Evolutionary conservation across 1,284 basidiomycete species (phyloP).

Genomic region (Melanopsichium pennsylvanicum): DNA sequence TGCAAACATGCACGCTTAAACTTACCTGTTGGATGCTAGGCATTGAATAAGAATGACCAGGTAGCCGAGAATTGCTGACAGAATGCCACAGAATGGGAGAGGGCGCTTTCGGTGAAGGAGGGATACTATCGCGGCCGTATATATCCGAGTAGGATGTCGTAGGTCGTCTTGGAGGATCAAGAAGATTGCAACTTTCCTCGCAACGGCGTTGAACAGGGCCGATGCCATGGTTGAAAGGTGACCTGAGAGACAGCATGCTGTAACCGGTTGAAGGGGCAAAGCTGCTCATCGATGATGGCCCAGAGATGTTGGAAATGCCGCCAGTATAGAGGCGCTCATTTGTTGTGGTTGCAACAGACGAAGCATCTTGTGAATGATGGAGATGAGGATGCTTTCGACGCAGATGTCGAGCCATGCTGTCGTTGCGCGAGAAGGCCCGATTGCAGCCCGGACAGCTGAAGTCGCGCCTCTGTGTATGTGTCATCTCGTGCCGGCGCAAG

Average conservation of each 20-base stretch:
- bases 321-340: conserved; percentile 13
- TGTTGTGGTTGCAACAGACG: neutral
- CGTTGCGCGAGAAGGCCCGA: conserved; percentile 38
- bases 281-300: neutral
- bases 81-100: conserved; percentile 7
- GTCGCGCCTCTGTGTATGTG: conserved; percentile 37
- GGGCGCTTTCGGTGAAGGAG: conserved; percentile 4
- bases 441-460: conserved; percentile 36
- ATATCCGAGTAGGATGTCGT: neutral
- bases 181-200: neutral
- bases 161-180: conserved; percentile 2
- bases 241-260: conserved; percentile 10
- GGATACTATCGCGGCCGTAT: conserved; percentile 2
- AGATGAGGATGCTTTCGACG: conserved; percentile 43
- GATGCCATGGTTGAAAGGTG: conserved; percentile 14
- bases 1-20: neutral
- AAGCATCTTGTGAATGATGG: conserved; percentile 11
- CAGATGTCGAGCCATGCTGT: conserved; percentile 40
- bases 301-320: neutral
- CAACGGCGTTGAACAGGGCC: conserved; percentile 2
- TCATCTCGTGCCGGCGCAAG: conserved; percentile 44
- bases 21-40: conserved; percentile 3
- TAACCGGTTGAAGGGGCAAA: conserved; percentile 6
- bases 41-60: neutral
- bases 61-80: neutral